phyloP scores from a whole-genome alignment of 306 rosid species.

The Vachellia pachyceras region DNA sequence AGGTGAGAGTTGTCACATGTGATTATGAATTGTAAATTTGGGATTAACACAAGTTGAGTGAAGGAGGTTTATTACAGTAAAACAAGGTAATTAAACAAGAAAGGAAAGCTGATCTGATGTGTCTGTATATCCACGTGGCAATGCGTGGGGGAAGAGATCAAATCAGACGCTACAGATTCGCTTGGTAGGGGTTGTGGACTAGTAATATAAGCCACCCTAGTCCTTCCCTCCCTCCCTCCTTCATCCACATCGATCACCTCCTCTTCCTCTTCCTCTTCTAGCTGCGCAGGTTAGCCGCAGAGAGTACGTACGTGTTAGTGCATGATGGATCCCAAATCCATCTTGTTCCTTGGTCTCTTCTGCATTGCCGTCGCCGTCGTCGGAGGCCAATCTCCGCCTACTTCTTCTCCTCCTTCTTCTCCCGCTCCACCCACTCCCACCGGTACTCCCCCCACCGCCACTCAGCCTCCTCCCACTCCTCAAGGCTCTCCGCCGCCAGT shows the following conservation, averaged over 20 bases:
- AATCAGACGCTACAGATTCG: not conserved
- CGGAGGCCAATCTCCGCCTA: constrained; percentile 59
- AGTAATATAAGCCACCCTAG: not conserved
- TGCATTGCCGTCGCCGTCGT: constrained; percentile 58
- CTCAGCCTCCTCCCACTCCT: constrained; percentile 46
- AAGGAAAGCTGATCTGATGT: not conserved
- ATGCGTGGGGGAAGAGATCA: not conserved
- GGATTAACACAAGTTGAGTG: not conserved
- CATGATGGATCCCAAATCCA: constrained; percentile 39
- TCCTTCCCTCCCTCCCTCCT: not conserved
- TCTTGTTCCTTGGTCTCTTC: constrained; percentile 46
- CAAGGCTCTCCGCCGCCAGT: constrained; percentile 34
- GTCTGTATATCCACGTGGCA: not conserved
- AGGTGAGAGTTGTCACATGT: not conserved
- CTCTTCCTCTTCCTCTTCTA: not conserved
- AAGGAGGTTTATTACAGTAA: not conserved
- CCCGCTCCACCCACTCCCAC: constrained; percentile 46
- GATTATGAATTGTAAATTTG: not conserved
- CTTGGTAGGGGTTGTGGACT: not conserved
- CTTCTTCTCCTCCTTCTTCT: constrained; percentile 53
- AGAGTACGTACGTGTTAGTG: constrained; percentile 35
- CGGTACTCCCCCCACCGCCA: constrained; percentile 24
- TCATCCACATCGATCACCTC: not conserved
- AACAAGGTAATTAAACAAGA: not conserved
- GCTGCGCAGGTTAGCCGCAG: constrained; percentile 30